Evolutionary conservation across 1,284 basidiomycete genomes (phyloP), one percentile per base, ranked within the genome.

Genomic region (Moesziomyces globuligerus): DNA sequence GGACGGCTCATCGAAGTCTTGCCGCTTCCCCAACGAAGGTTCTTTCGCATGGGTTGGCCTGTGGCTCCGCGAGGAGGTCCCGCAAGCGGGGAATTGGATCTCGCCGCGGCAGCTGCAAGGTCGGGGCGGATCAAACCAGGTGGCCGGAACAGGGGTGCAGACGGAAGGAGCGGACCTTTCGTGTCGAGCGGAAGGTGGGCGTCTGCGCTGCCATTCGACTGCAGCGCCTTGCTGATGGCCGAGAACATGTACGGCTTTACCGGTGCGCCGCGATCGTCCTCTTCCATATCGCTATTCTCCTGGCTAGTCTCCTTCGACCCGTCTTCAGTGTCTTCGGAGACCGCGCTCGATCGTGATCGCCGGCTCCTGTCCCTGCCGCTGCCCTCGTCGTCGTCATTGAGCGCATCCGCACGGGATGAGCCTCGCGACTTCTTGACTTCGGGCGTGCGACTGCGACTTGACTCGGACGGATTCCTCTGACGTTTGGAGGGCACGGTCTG

Each of bases 1-100:
- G 69, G 71, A 0, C 78, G 70, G 41, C 77, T 79, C 13, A 52
- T 37, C 18, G 78, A 79, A 7, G 72, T 65, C 47, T 81, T 81
- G 23, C 79, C 79, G 43, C 62, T 79, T 24, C 79, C 79, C 79
- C 79, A 81, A 5, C 79, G 67, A 25, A 81, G 41, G 41, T 81
- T 81, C 64, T 72, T 79, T 23, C 79, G 75, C 52, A 75, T 75
- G 6, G 79, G 79, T 51, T 74, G 75, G 10, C 78, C 77, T 21
- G 62, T 56, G 9, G 52, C 34, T 13, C 59, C 69, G 20, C 64
- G 51, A 18, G 65, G 72, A 15, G 76, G 72, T 29, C 70, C 74
- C 18, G 73, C 68, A 3, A 75, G 48, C 10, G 72, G 72, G 21
- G 74, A 76, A 26, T 60, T 59, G 40, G 62, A 57, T 28, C 69